Conservation (phyloP, 2,329 filamentous ascomycete species). For the Fusarium veterinarium region DNA sequence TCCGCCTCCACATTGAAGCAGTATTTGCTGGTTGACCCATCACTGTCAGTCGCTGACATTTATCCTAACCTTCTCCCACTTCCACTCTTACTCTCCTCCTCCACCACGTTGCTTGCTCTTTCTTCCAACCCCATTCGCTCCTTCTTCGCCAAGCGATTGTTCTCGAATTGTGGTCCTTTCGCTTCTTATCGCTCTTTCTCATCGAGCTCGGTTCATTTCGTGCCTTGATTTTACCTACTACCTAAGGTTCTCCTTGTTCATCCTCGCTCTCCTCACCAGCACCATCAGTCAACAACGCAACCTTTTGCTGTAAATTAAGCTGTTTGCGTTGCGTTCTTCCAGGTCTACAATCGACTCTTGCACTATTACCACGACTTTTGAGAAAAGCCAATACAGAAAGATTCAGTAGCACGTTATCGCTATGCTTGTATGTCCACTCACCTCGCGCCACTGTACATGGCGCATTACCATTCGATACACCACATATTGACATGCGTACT, state of each 20-base stretch:
- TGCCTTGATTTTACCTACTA: slow-evolving; percentile 11
- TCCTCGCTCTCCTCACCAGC: background rate
- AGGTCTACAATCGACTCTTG: background rate
- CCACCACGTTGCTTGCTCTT: slow-evolving; percentile 11
- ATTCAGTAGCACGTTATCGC: slow-evolving; percentile 18
- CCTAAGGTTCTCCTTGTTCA: background rate
- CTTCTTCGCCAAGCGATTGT: slow-evolving; percentile 24
- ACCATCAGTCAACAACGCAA: slow-evolving; percentile 9
- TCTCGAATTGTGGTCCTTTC: slow-evolving; percentile 27
- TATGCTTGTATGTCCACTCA: slow-evolving; percentile 44
- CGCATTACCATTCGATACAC: background rate
- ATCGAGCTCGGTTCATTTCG: slow-evolving; percentile 13
- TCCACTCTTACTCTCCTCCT: slow-evolving; percentile 1
- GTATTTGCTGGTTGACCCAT: background rate
- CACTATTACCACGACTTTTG: slow-evolving; percentile 20
- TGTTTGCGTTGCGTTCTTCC: background rate
- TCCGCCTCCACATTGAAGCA: slow-evolving; percentile 16
- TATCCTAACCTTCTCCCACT: slow-evolving; percentile 5
- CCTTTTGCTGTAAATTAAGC: slow-evolving; percentile 9
- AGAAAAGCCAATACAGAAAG: slow-evolving; percentile 7
- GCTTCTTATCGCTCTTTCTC: slow-evolving; percentile 41
- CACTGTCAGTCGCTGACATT: slow-evolving; percentile 16
- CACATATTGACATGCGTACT: slow-evolving; percentile 23
- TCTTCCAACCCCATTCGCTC: slow-evolving; percentile 28
- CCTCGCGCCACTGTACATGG: background rate